phyloP scores from a whole-genome alignment of 208 protist species.

The Porcisia hertigi region DNA sequence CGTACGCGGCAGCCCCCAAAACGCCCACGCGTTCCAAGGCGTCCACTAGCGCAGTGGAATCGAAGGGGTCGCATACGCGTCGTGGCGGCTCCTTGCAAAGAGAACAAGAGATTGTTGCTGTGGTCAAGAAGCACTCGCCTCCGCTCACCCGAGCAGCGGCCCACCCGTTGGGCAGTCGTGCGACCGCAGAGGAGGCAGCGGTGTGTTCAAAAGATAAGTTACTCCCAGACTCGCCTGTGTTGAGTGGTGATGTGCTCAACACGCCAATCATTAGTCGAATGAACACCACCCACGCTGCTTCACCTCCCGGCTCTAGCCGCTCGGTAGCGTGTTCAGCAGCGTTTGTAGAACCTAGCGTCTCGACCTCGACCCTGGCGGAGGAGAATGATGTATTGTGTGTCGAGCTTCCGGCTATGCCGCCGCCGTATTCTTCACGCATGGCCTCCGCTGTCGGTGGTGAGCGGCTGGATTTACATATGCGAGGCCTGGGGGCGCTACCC shows the following conservation, averaged over 20 bases:
- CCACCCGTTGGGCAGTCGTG: background rate
- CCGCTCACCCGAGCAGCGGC: background rate
- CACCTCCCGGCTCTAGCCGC: background rate
- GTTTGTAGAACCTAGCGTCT: background rate
- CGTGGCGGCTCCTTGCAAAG: background rate
- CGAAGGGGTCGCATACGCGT: background rate
- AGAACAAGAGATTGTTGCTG: background rate
- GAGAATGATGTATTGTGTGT: constrained; percentile 4
- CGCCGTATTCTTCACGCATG: background rate
- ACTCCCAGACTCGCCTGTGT: background rate
- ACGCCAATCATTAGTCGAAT: too few relatives aligned
- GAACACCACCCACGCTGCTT: background rate
- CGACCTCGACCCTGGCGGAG: background rate
- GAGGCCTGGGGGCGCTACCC: constrained; percentile 37
- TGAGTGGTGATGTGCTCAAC: background rate
- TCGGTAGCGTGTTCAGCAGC: background rate
- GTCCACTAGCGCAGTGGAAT: background rate
- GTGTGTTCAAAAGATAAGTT: background rate
- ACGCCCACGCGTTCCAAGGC: too few relatives aligned
- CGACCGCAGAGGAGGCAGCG: background rate
- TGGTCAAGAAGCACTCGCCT: background rate
- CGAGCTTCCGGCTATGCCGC: background rate
- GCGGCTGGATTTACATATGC: constrained; percentile 28
- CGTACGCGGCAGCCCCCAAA: background rate
- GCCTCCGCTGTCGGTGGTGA: background rate